A percentile compares a stretch with the other conserved stretches of the same genome.
These are phyloP conservation scores for Mycosarcoma mackinlayi DNA, from an alignment of 1,284 basidiomycete species.

Conservation along the genomic window DNA sequence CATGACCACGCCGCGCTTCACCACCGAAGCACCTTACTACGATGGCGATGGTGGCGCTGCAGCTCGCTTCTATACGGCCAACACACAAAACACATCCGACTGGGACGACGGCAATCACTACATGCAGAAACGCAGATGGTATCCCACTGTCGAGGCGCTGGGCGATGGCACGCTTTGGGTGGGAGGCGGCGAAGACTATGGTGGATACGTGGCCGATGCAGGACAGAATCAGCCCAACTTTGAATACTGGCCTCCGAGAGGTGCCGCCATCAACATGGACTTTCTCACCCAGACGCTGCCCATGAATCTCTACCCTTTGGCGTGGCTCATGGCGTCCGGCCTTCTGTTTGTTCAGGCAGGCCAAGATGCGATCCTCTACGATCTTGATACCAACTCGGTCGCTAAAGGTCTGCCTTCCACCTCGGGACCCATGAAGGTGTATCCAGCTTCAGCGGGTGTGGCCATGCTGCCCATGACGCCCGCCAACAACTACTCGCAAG, in stretches of 20 bases:
- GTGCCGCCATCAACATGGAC: slow-evolving; percentile 38
- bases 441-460: slow-evolving; percentile 88
- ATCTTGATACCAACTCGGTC: slow-evolving; percentile 31
- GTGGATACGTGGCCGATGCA: slow-evolving; percentile 35
- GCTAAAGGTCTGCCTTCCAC: slow-evolving; percentile 32
- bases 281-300: slow-evolving; percentile 39
- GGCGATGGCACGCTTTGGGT: slow-evolving; percentile 43
- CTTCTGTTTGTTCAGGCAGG: slow-evolving; percentile 58
- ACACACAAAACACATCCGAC: slow-evolving; percentile 16
- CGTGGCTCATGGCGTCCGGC: slow-evolving; percentile 57
- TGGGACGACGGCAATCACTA: slow-evolving; percentile 37
- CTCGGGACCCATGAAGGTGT: slow-evolving; percentile 70
- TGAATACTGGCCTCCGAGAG: slow-evolving; percentile 44
- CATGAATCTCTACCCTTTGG: slow-evolving; percentile 60
- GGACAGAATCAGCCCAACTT: slow-evolving; percentile 48
- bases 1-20: slow-evolving; percentile 32
- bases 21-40: slow-evolving; percentile 26
- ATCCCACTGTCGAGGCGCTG: slow-evolving; percentile 46
- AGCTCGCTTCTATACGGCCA: slow-evolving; percentile 40
- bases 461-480: slow-evolving; percentile 90
- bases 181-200: slow-evolving; percentile 37
- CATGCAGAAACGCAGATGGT: slow-evolving; percentile 43
- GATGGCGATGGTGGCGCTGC: slow-evolving; percentile 47
- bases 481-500: slow-evolving; percentile 85
- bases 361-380: slow-evolving; percentile 39